These are phyloP conservation scores for Gossypium trilobum DNA, from an alignment of 441 rosid genomes.

Conservation along the genomic window DNA sequence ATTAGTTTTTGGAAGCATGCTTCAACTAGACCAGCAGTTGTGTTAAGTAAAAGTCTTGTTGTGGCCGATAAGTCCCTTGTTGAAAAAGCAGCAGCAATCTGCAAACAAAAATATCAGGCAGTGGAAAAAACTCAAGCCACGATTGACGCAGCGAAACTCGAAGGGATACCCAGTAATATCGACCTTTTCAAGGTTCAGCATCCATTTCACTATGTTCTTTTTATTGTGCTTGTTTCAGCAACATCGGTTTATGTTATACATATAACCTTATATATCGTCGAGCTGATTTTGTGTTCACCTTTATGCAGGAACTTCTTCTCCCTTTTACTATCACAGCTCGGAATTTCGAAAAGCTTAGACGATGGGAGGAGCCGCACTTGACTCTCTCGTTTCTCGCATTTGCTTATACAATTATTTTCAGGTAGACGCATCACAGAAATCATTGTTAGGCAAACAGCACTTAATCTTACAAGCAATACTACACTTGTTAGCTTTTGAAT, in stretches of 20 bases:
- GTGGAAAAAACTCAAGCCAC: conserved; percentile 93
- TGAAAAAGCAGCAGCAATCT: conserved; percentile 63
- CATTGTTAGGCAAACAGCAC: neutral
- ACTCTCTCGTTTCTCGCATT: conserved; percentile 69
- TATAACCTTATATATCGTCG: neutral
- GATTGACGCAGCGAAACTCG: conserved; percentile 76
- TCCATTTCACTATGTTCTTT: neutral
- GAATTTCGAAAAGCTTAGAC: conserved; percentile 61
- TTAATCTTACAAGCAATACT: neutral
- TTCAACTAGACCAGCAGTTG: conserved; percentile 46
- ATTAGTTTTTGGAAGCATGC: conserved; percentile 69
- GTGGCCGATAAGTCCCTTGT: conserved; percentile 63
- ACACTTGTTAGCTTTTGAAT: neutral
- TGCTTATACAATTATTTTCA: conserved; percentile 56
- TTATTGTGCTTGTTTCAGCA: conserved; percentile 1
- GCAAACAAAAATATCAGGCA: conserved; percentile 56
- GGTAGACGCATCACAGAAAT: conserved; percentile 28
- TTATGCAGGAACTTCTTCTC: conserved; percentile 69
- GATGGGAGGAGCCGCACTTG: conserved; percentile 85
- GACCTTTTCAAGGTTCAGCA: conserved; percentile 77
- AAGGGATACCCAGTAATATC: conserved; percentile 91
- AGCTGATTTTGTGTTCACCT: neutral
- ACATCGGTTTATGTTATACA: neutral
- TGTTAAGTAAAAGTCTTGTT: conserved; percentile 69
- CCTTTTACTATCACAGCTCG: conserved; percentile 52